Percentiles rank a stretch among this genome's conserved stretches.
Conservation (phyloP, 176 grass and related monocot genomes). For the Lolium perenne region DNA sequence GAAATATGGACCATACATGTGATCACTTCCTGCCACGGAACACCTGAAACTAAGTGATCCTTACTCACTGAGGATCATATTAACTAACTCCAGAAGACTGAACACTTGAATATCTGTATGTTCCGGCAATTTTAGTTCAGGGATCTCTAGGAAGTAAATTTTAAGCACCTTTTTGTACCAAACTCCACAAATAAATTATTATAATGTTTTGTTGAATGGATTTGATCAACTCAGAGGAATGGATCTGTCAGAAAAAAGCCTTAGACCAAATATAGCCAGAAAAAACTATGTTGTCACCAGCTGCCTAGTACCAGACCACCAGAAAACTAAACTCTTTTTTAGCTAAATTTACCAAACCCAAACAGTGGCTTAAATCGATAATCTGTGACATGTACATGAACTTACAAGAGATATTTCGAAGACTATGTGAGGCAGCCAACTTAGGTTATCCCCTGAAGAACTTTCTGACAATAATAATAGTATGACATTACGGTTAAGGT, state of each 20-base stretch:
- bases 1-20: not conserved
- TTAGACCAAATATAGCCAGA: not conserved
- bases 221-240: not conserved
- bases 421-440: not conserved
- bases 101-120: not conserved
- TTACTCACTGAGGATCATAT: constrained; percentile 9
- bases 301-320: not conserved
- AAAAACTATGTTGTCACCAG: not conserved
- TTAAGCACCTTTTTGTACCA: not conserved
- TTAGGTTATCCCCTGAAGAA: not conserved
- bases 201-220: not conserved
- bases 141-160: constrained; percentile 13
- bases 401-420: not conserved
- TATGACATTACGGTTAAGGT: not conserved
- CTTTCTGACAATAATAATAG: not conserved
- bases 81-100: constrained; percentile 15
- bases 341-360: not conserved
- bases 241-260: not conserved
- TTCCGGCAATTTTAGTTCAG: not conserved
- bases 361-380: not conserved
- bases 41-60: not conserved
- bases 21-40: not conserved
- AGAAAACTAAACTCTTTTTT: not conserved
- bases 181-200: not conserved
- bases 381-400: not conserved